These are phyloP conservation scores for Heracleum sosnowskyi DNA, from an alignment of 129 eudicot genomes.

Conservation along the genomic window DNA sequence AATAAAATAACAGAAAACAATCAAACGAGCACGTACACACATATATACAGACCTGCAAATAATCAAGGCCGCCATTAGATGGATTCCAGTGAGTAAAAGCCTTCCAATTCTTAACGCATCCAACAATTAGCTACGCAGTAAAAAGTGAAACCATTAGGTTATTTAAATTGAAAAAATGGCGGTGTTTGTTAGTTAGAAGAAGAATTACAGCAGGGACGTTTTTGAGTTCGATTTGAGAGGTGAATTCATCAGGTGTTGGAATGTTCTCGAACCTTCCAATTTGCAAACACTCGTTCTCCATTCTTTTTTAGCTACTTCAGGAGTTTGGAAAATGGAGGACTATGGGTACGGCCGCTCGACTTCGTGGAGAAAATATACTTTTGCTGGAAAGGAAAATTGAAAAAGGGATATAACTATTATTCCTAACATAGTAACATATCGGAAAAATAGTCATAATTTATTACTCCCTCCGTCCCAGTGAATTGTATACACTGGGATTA, in stretches of 20 bases:
- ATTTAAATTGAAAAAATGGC: not conserved
- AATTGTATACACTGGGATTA: no score
- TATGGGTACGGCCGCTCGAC: not conserved
- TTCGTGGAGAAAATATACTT: no score
- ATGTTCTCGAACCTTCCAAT: slow-evolving; percentile 24
- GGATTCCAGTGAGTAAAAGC: slow-evolving; percentile 73
- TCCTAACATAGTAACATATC: no score
- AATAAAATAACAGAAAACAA: no score
- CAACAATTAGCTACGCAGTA: slow-evolving; percentile 52
- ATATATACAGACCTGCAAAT: slow-evolving; percentile 46
- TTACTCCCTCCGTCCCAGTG: no score
- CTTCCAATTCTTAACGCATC: slow-evolving; percentile 65
- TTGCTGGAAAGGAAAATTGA: not conserved
- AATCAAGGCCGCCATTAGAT: slow-evolving; percentile 64
- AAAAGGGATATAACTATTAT: no score
- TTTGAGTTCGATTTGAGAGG: slow-evolving; percentile 50
- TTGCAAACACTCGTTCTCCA: slow-evolving; percentile 24
- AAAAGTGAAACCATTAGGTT: not conserved
- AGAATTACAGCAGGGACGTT: slow-evolving; percentile 65
- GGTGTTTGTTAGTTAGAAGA: not conserved
- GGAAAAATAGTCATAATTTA: no score
- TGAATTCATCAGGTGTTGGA: slow-evolving; percentile 61
- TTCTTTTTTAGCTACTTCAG: not conserved
- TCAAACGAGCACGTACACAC: not conserved
- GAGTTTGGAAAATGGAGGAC: not conserved